A percentile compares a stretch with the other conserved stretches of the same genome.
Conservation (phyloP, 2,329 filamentous ascomycete species). For the Beauveria sp. region DNA sequence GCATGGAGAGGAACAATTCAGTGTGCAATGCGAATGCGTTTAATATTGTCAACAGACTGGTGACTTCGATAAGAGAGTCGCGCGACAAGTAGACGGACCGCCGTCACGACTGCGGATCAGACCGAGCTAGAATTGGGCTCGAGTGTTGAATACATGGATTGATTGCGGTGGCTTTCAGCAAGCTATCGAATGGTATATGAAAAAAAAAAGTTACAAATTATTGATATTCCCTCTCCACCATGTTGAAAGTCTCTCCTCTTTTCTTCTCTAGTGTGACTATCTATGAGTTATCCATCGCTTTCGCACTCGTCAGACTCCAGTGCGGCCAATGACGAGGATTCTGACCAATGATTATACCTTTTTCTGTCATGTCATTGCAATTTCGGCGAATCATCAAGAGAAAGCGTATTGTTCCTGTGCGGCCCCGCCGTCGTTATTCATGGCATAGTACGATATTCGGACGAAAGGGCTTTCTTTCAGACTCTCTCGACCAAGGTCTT, state of each 20-base stretch:
- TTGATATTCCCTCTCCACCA: background rate
- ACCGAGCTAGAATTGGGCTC: no score
- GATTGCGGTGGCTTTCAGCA: no score
- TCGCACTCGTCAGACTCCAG: background rate
- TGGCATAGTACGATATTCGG: background rate
- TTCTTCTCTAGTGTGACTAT: background rate
- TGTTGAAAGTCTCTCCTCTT: background rate
- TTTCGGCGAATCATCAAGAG: background rate
- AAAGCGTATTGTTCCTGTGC: background rate
- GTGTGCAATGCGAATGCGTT: slow-evolving; percentile 13
- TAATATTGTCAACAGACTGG: slow-evolving; percentile 10
- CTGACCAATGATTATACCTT: background rate
- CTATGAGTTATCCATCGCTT: no score
- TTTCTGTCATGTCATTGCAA: no score
- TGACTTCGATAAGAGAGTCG: slow-evolving; percentile 3
- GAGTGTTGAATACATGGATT: no score
- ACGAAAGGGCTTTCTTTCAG: background rate
- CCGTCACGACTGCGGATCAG: no score
- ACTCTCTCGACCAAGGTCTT: background rate
- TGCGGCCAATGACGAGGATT: background rate
- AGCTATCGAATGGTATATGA: no score
- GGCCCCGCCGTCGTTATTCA: background rate
- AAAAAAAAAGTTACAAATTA: background rate
- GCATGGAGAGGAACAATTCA: slow-evolving; percentile 8
- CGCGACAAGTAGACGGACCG: background rate